phyloP scores from a whole-genome alignment of 495 filamentous ascomycete species.

The Melanomma pulvis-pyrius region DNA sequence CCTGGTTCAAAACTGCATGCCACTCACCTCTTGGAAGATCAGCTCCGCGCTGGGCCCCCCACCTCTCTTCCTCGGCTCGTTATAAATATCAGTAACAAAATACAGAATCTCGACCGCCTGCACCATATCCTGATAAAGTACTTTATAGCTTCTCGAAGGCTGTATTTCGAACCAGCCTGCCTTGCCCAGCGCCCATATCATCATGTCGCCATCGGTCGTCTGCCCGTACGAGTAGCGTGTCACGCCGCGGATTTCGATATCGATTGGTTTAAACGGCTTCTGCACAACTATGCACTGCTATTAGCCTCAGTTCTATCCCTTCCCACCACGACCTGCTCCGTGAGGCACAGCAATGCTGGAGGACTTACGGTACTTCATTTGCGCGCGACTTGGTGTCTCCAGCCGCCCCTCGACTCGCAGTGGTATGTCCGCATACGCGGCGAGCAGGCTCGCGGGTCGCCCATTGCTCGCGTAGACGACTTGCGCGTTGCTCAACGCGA shows the following conservation, averaged over 20 bases:
- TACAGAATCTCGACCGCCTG: conserved; percentile 74
- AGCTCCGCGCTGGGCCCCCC: conserved; percentile 36
- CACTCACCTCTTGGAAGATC: conserved; percentile 40
- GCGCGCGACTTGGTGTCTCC: conserved; percentile 52
- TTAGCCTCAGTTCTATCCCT: not conserved
- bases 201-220: conserved; percentile 59
- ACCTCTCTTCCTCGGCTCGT: conserved; percentile 30
- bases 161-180: conserved; percentile 80
- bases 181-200: conserved; percentile 74
- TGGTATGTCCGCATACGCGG: conserved; percentile 55
- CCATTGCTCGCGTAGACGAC: conserved; percentile 52
- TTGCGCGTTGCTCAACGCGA: conserved; percentile 57
- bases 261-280: conserved; percentile 35
- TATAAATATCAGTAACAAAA: conserved; percentile 60
- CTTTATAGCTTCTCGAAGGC: conserved; percentile 62
- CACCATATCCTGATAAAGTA: conserved; percentile 65
- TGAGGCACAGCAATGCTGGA: conserved; percentile 45
- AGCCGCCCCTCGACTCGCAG: conserved; percentile 58
- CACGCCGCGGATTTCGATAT: conserved; percentile 67
- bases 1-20: too few species aligned
- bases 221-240: conserved; percentile 71
- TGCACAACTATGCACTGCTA: conserved; percentile 1
- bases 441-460: conserved; percentile 56
- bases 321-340: not conserved
- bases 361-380: conserved; percentile 36